Conservation (phyloP, 192 early-diverging fungal species). For the Coemansia sp. region DNA sequence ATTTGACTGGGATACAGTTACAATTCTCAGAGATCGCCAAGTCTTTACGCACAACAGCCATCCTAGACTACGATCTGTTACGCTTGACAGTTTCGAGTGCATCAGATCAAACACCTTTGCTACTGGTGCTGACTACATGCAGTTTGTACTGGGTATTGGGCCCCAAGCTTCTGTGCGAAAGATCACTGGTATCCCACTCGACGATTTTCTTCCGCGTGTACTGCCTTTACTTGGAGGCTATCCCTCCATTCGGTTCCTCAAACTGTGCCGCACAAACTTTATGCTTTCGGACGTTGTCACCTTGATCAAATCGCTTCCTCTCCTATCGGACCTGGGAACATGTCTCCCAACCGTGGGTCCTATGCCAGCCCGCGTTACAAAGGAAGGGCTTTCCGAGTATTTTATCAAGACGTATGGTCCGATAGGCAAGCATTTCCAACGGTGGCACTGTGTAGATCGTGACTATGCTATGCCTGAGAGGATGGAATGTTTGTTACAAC, state of each 20-base stretch:
- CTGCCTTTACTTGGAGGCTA: not conserved
- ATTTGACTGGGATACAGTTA: not conserved
- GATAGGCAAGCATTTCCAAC: not conserved
- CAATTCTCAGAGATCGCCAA: not conserved
- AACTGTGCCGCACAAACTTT: not conserved
- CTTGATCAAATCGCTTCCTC: not conserved
- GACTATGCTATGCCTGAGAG: not conserved
- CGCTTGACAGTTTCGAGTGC: not conserved
- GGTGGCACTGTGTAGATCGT: not conserved
- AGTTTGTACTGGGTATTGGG: not conserved
- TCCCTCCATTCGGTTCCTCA: not conserved
- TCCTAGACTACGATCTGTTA: not conserved
- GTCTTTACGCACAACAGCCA: not conserved
- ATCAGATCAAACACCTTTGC: not conserved
- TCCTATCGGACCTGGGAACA: not conserved
- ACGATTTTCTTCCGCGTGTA: not conserved
- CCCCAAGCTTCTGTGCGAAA: not conserved
- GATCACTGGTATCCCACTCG: not conserved
- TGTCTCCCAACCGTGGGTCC: not conserved
- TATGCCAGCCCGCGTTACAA: not conserved
- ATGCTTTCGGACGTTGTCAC: not conserved
- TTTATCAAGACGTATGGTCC: not conserved
- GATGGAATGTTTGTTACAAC: not conserved
- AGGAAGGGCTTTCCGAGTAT: not conserved
- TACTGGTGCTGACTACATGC: not conserved